phyloP scores from a whole-genome alignment of 2,329 filamentous ascomycete species.

The Parastagonospora avenae region DNA sequence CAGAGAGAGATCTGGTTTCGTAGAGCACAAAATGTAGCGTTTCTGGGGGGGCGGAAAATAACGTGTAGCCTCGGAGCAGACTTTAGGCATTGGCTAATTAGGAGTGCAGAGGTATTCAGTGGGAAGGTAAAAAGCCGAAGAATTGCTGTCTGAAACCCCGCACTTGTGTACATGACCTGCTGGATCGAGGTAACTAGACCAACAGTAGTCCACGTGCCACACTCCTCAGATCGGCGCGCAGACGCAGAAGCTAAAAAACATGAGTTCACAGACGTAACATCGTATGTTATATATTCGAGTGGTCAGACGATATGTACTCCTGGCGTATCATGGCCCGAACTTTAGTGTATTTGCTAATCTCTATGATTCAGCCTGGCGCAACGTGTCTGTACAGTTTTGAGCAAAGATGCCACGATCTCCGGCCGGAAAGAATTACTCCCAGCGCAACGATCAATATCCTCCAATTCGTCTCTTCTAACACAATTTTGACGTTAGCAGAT shows the following conservation, averaged over 20 bases:
- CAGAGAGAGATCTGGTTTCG: too few relatives aligned
- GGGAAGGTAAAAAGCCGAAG: too few relatives aligned
- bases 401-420: conserved; percentile 24
- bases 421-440: conserved; percentile 16
- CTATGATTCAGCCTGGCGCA: conserved; percentile 1
- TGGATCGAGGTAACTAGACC: too few relatives aligned
- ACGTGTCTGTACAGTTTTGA: conserved; percentile 10
- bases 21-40: not conserved
- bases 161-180: not conserved
- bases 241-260: too few relatives aligned
- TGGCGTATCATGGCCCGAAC: not conserved
- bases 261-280: too few relatives aligned
- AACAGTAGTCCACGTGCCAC: too few relatives aligned
- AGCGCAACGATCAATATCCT: conserved; percentile 25
- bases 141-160: not conserved
- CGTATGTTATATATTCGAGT: too few relatives aligned
- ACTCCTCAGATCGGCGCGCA: too few relatives aligned
- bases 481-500: conserved; percentile 47
- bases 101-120: not conserved
- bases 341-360: not conserved
- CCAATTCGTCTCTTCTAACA: conserved; percentile 44
- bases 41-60: too few relatives aligned
- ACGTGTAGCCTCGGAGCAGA: not conserved
- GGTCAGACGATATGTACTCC: too few relatives aligned
- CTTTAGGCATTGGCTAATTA: not conserved